phyloP scores from a whole-genome alignment of 176 grass and related monocot species.

The Canna indica region DNA sequence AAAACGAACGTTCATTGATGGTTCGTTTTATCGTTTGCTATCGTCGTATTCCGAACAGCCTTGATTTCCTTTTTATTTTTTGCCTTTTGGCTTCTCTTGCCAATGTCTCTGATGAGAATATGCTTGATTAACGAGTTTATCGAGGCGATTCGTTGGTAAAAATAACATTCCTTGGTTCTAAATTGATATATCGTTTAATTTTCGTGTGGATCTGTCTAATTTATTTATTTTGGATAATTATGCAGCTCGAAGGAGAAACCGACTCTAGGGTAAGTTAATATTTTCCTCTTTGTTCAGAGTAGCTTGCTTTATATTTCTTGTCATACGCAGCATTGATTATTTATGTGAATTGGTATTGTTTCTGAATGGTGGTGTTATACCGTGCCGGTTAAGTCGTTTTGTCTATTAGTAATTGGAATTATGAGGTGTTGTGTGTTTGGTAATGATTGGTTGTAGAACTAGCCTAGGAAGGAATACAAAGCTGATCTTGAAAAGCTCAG shows the following conservation, averaged over 20 bases:
- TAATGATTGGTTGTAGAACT: not conserved
- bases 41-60: not conserved
- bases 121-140: not conserved
- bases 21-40: not conserved
- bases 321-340: too few species aligned
- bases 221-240: conserved; percentile 1
- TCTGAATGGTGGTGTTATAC: not conserved
- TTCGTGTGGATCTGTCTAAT: not conserved
- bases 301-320: conserved; percentile 2
- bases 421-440: too few species aligned
- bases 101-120: too few species aligned
- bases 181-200: not conserved
- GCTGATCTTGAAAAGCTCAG: not conserved
- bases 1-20: not conserved
- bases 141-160: not conserved
- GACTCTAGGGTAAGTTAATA: conserved; percentile 75
- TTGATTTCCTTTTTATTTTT: not conserved
- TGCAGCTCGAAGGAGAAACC: conserved; percentile 99
- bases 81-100: too few species aligned
- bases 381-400: too few species aligned
- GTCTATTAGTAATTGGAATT: too few species aligned
- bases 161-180: not conserved
- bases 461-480: not conserved
- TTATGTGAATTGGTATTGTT: not conserved
- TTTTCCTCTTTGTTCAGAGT: not conserved